Evolutionary conservation across 192 early-diverging fungal species (phyloP), one percentile per base, ranked within the genome.

Genomic region (Backusella tuberculispora): DNA sequence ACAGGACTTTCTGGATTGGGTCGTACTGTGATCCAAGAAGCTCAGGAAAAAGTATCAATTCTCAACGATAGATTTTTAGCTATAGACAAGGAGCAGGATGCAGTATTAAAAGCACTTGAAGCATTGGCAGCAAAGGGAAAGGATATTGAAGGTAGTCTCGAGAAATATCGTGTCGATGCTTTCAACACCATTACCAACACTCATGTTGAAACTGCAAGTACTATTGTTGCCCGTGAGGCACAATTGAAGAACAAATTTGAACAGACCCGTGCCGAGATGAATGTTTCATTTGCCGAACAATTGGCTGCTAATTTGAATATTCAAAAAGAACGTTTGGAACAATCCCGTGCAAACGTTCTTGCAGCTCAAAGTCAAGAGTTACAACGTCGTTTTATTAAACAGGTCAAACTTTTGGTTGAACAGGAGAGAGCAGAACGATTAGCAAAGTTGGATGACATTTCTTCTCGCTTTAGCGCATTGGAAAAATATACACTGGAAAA

Each of bases 381-480:
- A 74, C 89, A 95, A 79, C 87, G 91, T 56, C 85, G 85, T 56
- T 98, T 93, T 88, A 85, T 89, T 68, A 84, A 88, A 26, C 87
- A 95, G 78, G 87, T 96, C 77, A 92, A 89, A 60, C 80, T 82
- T 38, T 84, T 88, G 50, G 91, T 98, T 13, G 96, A 98, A 69
- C 84, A 92, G 60, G 96, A 98, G 85, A 91, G 96, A 66, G 88
- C 87, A 21, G 94, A 95, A 12, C 90, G 96, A 26, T 83, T 98
- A 74, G 94, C 95, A 8, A 86, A 91, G 38, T 76, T 98, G 53
- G 94, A 96, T 76, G 87, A 91, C 66, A 87, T 98, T 60, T 86
- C 88, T 66, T 77, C 91, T 37, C 91, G 93, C 72, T 76, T 96
- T 17, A 90, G 88, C 72, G 80, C 90, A 48, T 86, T 97, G 42